Evolutionary conservation across 257 asterid species (phyloP), one percentile per base, ranked within the genome.

Genomic region (Nicotiana otophora): DNA sequence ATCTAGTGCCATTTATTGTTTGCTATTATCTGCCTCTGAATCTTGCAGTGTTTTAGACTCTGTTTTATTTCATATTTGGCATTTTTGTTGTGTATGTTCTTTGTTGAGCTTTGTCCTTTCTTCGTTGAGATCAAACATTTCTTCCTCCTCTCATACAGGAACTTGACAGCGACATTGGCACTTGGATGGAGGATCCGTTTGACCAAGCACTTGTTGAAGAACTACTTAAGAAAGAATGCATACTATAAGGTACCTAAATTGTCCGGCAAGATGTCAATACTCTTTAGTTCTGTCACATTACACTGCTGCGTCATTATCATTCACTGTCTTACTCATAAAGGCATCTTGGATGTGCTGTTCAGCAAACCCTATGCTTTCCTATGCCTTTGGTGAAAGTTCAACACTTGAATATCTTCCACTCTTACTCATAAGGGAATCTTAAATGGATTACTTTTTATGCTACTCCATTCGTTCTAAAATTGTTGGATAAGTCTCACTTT

Each of bases 131-230:
- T 75, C 28, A 75, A 51, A 75, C 17, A 28, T 7, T 28, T 26
- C 55, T 17, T 74, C 26, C 64, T 75, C 46, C 64, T 67, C 54
- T 57, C 51, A 19, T 68, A 36, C 89, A 96, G 99, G 92, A 91
- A 94, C 89, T 92, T 96, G 88, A 96, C 98, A 31, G 75, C 93
- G 58, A 85, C 89, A 90, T 95, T 96, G 86, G 99, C 99, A 36
- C 97, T 96, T 88, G 99, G 98, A 86, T 96, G 99, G 99, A 94
- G 98, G 82, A 96, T 94, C 87, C 97, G 99, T 77, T 88, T 96
- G 84, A 94, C 99, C 83, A 91, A 91, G 87, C 98, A 96, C 90
- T 86, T 96, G 61, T 91, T 94, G 63, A 92, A 86, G 84, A 92
- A 90, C 86, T 96, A 94, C 90, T 87, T 96, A 78, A 91, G 94